Evolutionary conservation across 192 early-diverging fungal species (phyloP).

Genomic region (Oehlia diaphana): DNA sequence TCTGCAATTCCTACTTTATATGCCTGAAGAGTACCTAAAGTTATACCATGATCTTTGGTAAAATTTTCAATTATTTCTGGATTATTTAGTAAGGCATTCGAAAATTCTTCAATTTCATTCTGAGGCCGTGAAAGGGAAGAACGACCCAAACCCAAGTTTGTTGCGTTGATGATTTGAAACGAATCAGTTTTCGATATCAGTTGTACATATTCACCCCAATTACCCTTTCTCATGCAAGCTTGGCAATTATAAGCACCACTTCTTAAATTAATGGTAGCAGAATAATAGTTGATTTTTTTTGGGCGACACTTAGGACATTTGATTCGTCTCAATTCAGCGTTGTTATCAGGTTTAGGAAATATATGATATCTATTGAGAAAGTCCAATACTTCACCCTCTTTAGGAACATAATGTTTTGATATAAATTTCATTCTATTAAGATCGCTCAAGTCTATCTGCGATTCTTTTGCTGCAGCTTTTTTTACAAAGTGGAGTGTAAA

Average conservation of each 20-base stretch:
- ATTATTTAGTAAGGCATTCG: slow-evolving; percentile 37
- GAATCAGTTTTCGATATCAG: slow-evolving; percentile 38
- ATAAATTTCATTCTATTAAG: not conserved
- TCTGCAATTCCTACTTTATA: slow-evolving; percentile 52
- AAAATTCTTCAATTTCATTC: slow-evolving; percentile 45
- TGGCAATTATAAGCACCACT: slow-evolving; percentile 60
- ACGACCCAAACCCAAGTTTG: slow-evolving; percentile 30
- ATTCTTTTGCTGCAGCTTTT: not conserved
- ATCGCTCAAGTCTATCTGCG: not conserved
- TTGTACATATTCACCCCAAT: slow-evolving; percentile 59
- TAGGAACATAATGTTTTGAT: slow-evolving; percentile 33
- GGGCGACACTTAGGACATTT: slow-evolving; percentile 42
- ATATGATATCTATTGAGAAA: slow-evolving; percentile 37
- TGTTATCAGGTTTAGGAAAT: slow-evolving; percentile 30
- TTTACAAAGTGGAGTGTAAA: not conserved
- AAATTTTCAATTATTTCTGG: slow-evolving; percentile 42
- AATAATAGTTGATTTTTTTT: slow-evolving; percentile 40
- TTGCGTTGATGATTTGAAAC: slow-evolving; percentile 41
- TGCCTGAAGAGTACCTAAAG: slow-evolving; percentile 16
- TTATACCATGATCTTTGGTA: slow-evolving; percentile 25
- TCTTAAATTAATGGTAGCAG: slow-evolving; percentile 49
- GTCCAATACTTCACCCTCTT: slow-evolving; percentile 32
- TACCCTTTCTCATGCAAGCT: slow-evolving; percentile 53
- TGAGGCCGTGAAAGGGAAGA: slow-evolving; percentile 39
- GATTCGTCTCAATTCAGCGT: slow-evolving; percentile 21